Evolutionary conservation across 495 filamentous ascomycete genomes (phyloP).

Genomic region (Wilcoxina mikolae): DNA sequence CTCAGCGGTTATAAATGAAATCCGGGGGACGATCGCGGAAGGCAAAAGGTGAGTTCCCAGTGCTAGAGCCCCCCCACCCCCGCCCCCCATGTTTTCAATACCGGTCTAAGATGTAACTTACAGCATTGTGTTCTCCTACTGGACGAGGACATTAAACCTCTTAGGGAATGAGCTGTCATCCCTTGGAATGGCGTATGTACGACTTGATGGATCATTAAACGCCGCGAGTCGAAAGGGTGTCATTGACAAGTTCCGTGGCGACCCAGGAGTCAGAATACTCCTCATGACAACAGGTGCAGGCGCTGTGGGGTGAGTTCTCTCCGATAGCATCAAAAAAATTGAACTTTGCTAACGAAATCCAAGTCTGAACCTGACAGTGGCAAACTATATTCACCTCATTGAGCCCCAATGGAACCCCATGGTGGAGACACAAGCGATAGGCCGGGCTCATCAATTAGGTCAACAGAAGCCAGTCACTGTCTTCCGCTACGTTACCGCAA

Average conservation of each 20-base stretch:
- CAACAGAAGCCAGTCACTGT: slow-evolving; percentile 73
- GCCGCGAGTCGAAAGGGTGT: slow-evolving; percentile 24
- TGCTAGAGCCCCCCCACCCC: neutral
- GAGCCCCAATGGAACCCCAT: slow-evolving; percentile 71
- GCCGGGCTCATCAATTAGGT: slow-evolving; percentile 72
- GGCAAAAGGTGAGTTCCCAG: slow-evolving; percentile 31
- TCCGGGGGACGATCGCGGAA: slow-evolving; percentile 24
- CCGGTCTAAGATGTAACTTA: neutral
- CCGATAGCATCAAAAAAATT: neutral
- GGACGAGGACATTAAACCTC: slow-evolving; percentile 36
- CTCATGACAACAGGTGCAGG: slow-evolving; percentile 43
- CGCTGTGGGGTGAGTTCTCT: slow-evolving; percentile 33
- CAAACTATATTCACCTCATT: slow-evolving; percentile 77
- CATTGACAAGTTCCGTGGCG: slow-evolving; percentile 29
- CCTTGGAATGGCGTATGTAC: slow-evolving; percentile 27
- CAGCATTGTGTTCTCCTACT: slow-evolving; percentile 42
- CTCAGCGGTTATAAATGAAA: slow-evolving; percentile 28
- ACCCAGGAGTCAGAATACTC: slow-evolving; percentile 27
- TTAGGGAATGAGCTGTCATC: slow-evolving; percentile 21
- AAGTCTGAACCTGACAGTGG: slow-evolving; percentile 65
- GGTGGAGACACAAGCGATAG: slow-evolving; percentile 77
- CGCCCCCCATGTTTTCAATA: neutral
- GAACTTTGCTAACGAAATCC: neutral
- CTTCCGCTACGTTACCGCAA: slow-evolving; percentile 47
- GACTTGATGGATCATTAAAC: slow-evolving; percentile 32